A percentile compares a stretch with the other conserved stretches of the same genome.
Conservation (phyloP, 2,329 filamentous ascomycete genomes). For the Pseudocercospora musae region DNA sequence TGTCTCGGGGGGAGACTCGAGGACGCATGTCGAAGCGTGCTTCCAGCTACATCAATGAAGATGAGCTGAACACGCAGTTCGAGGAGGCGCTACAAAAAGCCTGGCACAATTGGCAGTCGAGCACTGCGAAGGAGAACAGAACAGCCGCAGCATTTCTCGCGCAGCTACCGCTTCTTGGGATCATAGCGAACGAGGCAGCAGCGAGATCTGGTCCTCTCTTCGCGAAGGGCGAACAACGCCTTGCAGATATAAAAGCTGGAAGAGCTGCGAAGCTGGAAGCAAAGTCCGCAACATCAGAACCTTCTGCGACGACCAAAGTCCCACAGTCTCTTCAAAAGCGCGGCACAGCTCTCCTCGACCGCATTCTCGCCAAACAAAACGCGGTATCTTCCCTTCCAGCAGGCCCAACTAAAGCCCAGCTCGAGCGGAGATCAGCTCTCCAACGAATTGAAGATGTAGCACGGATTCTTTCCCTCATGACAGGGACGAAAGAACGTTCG, state of each 20-base stretch:
- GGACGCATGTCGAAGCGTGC: conserved; percentile 22
- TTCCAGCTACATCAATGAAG: conserved; percentile 31
- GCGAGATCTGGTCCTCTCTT: conserved; percentile 55
- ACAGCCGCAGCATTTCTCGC: conserved; percentile 51
- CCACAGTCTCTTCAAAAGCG: conserved; percentile 38
- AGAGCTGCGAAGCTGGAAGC: conserved; percentile 28
- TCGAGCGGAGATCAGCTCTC: conserved; percentile 46
- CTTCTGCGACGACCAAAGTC: conserved; percentile 31
- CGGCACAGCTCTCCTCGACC: conserved; percentile 47
- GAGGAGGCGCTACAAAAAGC: conserved; percentile 45
- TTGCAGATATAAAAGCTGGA: conserved; percentile 66
- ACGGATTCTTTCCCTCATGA: conserved; percentile 43
- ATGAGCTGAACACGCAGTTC: conserved; percentile 50
- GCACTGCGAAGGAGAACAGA: conserved; percentile 38
- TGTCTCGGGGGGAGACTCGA: conserved; percentile 18
- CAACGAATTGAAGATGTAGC: conserved; percentile 47
- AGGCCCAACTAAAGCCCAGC: conserved; percentile 42
- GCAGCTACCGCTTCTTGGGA: conserved; percentile 54
- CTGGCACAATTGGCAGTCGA: conserved; percentile 43
- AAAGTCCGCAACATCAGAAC: conserved; percentile 2
- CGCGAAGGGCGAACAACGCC: conserved; percentile 63
- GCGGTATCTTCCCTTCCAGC: conserved; percentile 22
- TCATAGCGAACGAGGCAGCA: conserved; percentile 52
- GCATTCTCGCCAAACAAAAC: conserved; percentile 51
- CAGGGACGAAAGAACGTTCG: conserved; percentile 36